Percentiles rank a stretch among this genome's conserved stretches.
Evolutionary conservation across 1,139 yeast genomes (phyloP).

Genomic region (Candida sp.): DNA sequence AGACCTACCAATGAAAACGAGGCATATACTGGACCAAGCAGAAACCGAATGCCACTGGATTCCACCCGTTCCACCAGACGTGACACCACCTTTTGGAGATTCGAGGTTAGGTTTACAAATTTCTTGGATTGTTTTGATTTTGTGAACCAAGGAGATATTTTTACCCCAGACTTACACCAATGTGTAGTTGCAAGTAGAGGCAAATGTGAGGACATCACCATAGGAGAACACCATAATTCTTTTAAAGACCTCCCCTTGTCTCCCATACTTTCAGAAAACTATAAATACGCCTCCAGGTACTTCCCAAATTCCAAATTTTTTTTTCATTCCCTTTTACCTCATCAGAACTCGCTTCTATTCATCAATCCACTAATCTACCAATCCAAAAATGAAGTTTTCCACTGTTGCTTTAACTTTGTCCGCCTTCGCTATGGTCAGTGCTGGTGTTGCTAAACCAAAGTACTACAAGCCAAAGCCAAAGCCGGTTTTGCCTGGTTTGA

Average conservation of each 20-base stretch:
- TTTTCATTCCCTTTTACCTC: not conserved
- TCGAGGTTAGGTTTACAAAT: not conserved
- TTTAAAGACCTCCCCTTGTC: not conserved
- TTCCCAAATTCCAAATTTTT: not conserved
- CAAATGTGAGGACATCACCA: too few species aligned
- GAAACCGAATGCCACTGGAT: too few species aligned
- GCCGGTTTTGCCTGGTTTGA: not conserved
- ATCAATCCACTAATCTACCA: not conserved
- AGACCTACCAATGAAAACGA: not conserved
- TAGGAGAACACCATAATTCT: not conserved
- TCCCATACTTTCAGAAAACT: not conserved
- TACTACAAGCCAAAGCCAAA: not conserved
- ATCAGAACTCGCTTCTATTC: not conserved
- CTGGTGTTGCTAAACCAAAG: not conserved
- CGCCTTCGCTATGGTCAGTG: not conserved
- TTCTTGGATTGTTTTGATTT: too few species aligned
- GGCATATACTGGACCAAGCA: too few species aligned
- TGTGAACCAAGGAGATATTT: not conserved
- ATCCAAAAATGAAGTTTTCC: slow-evolving; percentile 3
- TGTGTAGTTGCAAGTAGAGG: not conserved
- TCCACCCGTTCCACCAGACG: too few species aligned
- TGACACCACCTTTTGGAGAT: not conserved
- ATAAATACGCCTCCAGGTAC: not conserved
- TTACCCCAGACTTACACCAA: not conserved
- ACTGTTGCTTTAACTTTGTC: slow-evolving; percentile 1